These are phyloP conservation scores for Xanthoconium purpureum DNA, from an alignment of 768 basidiomycete species.

Conservation along the genomic window DNA sequence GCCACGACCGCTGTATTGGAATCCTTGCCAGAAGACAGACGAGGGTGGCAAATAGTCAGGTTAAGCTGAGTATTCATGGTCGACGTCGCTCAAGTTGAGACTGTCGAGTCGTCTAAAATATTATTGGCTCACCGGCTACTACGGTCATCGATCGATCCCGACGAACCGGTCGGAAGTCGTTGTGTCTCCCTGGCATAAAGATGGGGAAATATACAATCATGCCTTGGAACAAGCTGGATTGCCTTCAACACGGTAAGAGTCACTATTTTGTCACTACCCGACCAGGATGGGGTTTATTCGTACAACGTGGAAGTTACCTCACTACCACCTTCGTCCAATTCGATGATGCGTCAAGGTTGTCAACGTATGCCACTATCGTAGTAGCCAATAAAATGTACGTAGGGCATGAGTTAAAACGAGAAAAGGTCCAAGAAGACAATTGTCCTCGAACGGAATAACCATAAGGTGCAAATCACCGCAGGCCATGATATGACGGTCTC, in stretches of 20 bases:
- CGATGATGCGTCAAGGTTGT: background rate
- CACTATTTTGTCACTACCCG: too few species aligned
- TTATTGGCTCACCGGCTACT: background rate
- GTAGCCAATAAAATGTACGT: background rate
- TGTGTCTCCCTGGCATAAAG: too few species aligned
- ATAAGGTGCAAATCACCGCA: background rate
- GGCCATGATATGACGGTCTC: background rate
- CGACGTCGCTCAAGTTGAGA: background rate
- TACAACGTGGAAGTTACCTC: background rate
- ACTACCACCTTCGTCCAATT: background rate
- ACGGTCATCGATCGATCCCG: background rate
- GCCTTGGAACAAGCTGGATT: too few species aligned
- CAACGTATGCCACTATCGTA: background rate
- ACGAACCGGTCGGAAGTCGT: too few species aligned
- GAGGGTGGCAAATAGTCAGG: conserved; percentile 39
- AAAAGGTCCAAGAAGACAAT: conserved; percentile 1
- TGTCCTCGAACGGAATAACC: background rate
- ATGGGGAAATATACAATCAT: too few species aligned
- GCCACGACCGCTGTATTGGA: conserved; percentile 29
- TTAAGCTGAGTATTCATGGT: conserved; percentile 22
- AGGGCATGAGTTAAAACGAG: background rate
- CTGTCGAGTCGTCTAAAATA: too few species aligned
- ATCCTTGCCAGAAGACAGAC: conserved; percentile 34
- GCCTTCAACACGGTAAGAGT: too few species aligned
- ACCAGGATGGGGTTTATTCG: too few species aligned